Conservation (phyloP, 805 yeast genomes). For the Ogataea angusta region DNA sequence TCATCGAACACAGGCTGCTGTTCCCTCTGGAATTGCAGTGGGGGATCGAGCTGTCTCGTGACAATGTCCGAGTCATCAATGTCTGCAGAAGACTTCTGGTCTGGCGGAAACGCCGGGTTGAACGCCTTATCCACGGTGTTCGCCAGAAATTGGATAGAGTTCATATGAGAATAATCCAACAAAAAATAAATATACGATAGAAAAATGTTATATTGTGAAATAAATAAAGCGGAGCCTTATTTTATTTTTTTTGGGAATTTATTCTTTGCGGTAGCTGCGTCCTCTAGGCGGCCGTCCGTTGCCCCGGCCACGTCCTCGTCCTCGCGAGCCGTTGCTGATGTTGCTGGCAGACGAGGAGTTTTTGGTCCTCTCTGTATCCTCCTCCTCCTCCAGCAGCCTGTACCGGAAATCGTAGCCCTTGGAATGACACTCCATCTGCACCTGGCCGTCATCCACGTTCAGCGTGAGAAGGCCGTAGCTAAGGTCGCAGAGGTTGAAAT, state of each 20-base stretch:
- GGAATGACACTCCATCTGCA: conserved; percentile 51
- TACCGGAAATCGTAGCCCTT: conserved; percentile 63
- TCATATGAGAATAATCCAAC: conserved; percentile 21
- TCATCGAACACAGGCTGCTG: conserved; percentile 4
- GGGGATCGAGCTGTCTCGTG: conserved; percentile 17
- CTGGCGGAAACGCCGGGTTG: conserved; percentile 13
- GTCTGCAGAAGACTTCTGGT: neutral
- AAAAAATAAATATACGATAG: neutral
- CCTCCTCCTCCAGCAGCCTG: conserved; percentile 29
- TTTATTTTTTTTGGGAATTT: neutral
- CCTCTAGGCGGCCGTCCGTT: conserved; percentile 3
- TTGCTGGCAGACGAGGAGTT: neutral
- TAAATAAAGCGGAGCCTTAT: neutral
- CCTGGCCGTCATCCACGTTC: conserved; percentile 42
- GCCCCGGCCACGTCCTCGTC: conserved; percentile 8
- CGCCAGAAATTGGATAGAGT: conserved; percentile 32
- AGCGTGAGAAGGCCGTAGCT: conserved; percentile 47
- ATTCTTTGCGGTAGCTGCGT: conserved; percentile 7
- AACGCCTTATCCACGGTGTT: conserved; percentile 32
- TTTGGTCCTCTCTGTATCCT: conserved; percentile 1
- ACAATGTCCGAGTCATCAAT: conserved; percentile 22
- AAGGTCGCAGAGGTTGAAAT: conserved; percentile 67
- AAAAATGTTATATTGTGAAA: conserved; percentile 4
- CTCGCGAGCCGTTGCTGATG: conserved; percentile 6
- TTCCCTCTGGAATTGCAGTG: neutral